Conservation (phyloP, 2,329 filamentous ascomycete genomes). For the Hypoxylon sp. region DNA sequence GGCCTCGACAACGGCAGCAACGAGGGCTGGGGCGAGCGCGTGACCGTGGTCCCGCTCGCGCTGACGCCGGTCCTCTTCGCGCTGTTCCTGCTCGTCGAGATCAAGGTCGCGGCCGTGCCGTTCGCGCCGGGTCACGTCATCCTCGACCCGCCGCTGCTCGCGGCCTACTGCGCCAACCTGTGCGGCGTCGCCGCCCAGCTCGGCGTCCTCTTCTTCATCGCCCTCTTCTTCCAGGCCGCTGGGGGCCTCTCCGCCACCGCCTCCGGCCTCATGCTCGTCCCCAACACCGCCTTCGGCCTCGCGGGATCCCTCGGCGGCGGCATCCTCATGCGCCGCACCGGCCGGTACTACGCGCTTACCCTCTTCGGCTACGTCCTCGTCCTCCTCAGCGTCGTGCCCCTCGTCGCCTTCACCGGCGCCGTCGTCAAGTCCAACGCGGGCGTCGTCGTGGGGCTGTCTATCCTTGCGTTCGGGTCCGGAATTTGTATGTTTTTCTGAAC, state of each 20-base stretch:
- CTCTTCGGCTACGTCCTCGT: conserved; percentile 62
- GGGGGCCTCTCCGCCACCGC: conserved; percentile 68
- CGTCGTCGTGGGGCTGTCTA: conserved; percentile 64
- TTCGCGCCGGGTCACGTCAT: conserved; percentile 80
- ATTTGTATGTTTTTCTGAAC: conserved; percentile 42
- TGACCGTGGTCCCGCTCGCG: conserved; percentile 65
- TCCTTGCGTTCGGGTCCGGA: conserved; percentile 54
- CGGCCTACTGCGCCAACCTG: conserved; percentile 76
- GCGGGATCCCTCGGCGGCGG: conserved; percentile 70
- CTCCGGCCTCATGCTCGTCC: conserved; percentile 72
- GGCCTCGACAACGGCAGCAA: conserved; percentile 79
- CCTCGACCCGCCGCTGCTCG: conserved; percentile 70
- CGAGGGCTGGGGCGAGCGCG: conserved; percentile 67
- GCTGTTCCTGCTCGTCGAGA: conserved; percentile 74
- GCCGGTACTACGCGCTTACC: conserved; percentile 75
- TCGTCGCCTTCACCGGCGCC: conserved; percentile 65
- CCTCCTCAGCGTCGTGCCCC: conserved; percentile 60
- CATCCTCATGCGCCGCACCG: conserved; percentile 72
- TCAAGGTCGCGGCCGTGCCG: conserved; percentile 71
- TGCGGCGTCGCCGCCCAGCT: conserved; percentile 68
- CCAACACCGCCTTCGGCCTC: conserved; percentile 69
- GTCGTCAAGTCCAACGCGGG: conserved; percentile 57
- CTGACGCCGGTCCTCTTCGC: conserved; percentile 66
- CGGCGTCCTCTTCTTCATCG: conserved; percentile 74
- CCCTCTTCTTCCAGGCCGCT: conserved; percentile 79